phyloP scores from a whole-genome alignment of 768 basidiomycete genomes.

The Gloeophyllum trabeum region DNA sequence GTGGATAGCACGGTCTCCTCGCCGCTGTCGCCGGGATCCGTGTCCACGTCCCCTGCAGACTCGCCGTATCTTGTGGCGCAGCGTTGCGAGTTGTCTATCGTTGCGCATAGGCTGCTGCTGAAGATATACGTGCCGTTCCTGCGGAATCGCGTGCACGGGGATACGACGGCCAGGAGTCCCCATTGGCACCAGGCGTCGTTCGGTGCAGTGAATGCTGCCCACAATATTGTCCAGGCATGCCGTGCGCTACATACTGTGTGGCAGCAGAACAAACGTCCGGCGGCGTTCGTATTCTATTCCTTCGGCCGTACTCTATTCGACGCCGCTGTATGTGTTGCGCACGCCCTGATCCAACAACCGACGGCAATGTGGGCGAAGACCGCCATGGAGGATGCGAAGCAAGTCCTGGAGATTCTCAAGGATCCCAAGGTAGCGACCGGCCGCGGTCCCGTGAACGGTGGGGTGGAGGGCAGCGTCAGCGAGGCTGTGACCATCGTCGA shows the following conservation, averaged over 20 bases:
- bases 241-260: conserved; percentile 28
- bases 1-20: conserved; percentile 9
- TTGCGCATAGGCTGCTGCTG: conserved; percentile 49
- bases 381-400: conserved; percentile 33
- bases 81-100: conserved; percentile 47
- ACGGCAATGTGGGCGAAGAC: conserved; percentile 31
- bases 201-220: conserved; percentile 55
- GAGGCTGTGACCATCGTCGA: conserved; percentile 30
- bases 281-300: conserved; percentile 44
- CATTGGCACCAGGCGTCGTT: conserved; percentile 36
- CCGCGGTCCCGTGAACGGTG: conserved; percentile 19
- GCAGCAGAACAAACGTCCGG: conserved; percentile 26
- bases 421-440: conserved; percentile 14
- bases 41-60: conserved; percentile 9
- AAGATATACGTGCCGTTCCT: conserved; percentile 64
- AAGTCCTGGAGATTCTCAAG: conserved; percentile 31
- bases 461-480: conserved; percentile 19
- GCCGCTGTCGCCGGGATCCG: conserved; percentile 5
- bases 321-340: conserved; percentile 53
- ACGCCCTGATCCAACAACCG: conserved; percentile 46
- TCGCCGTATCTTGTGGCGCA: conserved; percentile 34
- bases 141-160: conserved; percentile 16
- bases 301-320: conserved; percentile 55
- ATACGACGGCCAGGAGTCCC: conserved; percentile 16
- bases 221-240: conserved; percentile 45